These are phyloP conservation scores for Blastomyces parvus DNA, from an alignment of 2,329 filamentous ascomycete genomes.

Conservation along the genomic window DNA sequence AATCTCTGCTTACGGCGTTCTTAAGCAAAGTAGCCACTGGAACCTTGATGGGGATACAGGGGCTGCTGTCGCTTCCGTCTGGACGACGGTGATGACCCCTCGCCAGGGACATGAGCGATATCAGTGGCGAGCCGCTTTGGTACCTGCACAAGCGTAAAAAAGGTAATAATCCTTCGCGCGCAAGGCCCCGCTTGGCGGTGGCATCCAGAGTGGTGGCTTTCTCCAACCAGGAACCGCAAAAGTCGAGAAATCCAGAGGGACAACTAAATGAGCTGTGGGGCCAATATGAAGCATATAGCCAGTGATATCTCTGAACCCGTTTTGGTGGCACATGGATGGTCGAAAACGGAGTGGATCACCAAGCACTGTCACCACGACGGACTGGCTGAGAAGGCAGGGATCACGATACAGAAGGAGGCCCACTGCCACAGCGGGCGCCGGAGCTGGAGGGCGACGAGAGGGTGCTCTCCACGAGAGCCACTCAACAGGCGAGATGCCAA, in stretches of 20 bases:
- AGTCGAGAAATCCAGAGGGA: not conserved
- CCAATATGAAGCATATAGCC: not conserved
- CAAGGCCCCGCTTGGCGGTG: not conserved
- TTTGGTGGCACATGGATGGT: not conserved
- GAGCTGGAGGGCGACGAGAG: not conserved
- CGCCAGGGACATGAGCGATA: not conserved
- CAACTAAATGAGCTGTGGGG: not conserved
- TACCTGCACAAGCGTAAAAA: constrained; percentile 3
- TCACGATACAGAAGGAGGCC: not conserved
- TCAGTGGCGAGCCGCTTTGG: not conserved
- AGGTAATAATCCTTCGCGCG: not conserved
- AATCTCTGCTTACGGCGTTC: not conserved
- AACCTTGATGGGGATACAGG: not conserved
- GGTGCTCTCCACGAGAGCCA: not conserved
- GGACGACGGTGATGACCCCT: no score
- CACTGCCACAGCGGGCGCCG: not conserved
- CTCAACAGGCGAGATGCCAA: not conserved
- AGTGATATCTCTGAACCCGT: not conserved
- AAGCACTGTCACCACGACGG: not conserved
- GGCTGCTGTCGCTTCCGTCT: not conserved
- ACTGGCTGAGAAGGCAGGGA: not conserved
- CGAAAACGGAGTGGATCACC: not conserved
- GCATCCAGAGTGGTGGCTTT: not conserved
- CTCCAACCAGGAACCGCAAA: not conserved
- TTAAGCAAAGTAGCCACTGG: not conserved